Evolutionary conservation across 768 basidiomycete genomes (phyloP).

Genomic region (Kwoniella europaea): DNA sequence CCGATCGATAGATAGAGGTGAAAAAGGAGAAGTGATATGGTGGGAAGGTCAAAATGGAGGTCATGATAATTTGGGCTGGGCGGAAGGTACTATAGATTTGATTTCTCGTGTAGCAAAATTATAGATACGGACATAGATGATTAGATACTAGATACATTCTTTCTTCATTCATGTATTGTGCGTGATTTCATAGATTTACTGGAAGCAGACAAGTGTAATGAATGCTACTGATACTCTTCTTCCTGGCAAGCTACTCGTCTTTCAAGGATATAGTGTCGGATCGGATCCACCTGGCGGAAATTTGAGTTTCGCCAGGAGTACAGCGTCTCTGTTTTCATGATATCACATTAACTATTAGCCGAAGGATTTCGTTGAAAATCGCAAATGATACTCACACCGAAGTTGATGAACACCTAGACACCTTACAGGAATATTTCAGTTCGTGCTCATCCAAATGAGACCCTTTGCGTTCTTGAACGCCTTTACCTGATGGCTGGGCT

Average conservation of each 20-base stretch:
- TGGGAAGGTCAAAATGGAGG: conserved; percentile 52
- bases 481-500: not conserved
- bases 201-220: not conserved
- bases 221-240: not conserved
- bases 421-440: conserved; percentile 37
- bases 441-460: conserved; percentile 25
- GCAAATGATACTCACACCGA: conserved; percentile 29
- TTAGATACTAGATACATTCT: not conserved
- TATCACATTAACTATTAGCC: not conserved
- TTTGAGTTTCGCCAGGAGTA: conserved; percentile 43
- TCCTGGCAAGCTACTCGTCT: not conserved
- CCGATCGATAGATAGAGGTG: conserved; percentile 13
- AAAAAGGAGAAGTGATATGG: conserved; percentile 40
- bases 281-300: conserved; percentile 33
- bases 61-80: conserved; percentile 49
- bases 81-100: conserved; percentile 51
- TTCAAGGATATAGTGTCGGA: conserved; percentile 31
- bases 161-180: not conserved
- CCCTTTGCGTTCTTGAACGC: not conserved
- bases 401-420: conserved; percentile 32
- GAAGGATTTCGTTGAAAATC: not conserved
- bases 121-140: not conserved
- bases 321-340: conserved; percentile 31
- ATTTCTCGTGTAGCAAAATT: conserved; percentile 38
- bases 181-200: not conserved